Conservation (phyloP, 352 stramenopile species). For the Pythium vanterpoolii region DNA sequence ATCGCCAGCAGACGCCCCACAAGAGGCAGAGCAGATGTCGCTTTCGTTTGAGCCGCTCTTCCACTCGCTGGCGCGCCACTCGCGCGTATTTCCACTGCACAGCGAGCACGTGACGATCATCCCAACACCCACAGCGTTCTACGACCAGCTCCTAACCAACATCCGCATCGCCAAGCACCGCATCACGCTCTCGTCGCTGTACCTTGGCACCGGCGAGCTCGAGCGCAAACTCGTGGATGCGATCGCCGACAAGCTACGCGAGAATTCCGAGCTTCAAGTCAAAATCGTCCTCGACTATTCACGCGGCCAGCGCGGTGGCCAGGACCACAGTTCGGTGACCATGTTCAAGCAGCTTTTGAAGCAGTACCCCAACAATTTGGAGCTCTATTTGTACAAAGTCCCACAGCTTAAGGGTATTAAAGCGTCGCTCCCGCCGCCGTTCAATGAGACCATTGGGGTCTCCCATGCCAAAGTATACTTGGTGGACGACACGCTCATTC, state of each 20-base stretch:
- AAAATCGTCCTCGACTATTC: conserved; percentile 72
- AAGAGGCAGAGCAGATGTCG: not conserved
- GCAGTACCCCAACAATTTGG: conserved; percentile 47
- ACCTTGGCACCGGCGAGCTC: conserved; percentile 61
- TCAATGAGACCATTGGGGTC: conserved; percentile 82
- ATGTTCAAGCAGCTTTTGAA: conserved; percentile 51
- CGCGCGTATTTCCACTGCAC: conserved; percentile 57
- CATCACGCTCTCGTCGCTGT: conserved; percentile 68
- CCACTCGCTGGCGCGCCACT: conserved; percentile 43
- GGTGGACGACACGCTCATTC: conserved; percentile 73
- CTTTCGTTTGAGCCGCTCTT: conserved; percentile 42
- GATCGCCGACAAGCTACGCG: conserved; percentile 33
- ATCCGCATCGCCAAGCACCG: conserved; percentile 42
- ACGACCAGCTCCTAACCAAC: conserved; percentile 57
- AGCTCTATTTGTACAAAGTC: conserved; percentile 68
- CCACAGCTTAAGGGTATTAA: conserved; percentile 62
- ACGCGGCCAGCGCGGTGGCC: conserved; percentile 48
- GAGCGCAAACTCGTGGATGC: conserved; percentile 44
- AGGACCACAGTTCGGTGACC: conserved; percentile 47
- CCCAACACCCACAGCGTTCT: conserved; percentile 50
- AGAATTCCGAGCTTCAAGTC: conserved; percentile 47
- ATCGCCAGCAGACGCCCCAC: not conserved
- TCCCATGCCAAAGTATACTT: conserved; percentile 85
- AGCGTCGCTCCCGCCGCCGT: conserved; percentile 59
- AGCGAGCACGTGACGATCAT: conserved; percentile 51